Evolutionary conservation across 495 filamentous ascomycete genomes (phyloP).

Genomic region (Trichoderma gamsii): DNA sequence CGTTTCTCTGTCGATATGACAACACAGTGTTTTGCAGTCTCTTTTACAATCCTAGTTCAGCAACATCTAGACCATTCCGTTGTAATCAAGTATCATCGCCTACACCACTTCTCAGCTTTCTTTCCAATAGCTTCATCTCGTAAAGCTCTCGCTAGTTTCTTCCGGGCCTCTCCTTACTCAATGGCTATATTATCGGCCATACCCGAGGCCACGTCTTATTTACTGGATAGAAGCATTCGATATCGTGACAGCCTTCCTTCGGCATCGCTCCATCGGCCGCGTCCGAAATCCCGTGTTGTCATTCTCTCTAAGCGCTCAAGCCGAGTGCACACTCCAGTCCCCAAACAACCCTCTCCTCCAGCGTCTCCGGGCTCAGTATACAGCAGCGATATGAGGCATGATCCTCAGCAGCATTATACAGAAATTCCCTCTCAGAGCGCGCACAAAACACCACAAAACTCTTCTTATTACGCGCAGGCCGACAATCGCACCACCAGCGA

Average conservation of each 20-base stretch:
- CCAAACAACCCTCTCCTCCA: not conserved
- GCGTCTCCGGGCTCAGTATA: not conserved
- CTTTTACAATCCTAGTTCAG: not conserved
- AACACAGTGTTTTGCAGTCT: not conserved
- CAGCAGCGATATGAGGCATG: not conserved
- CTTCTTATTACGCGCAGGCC: not conserved
- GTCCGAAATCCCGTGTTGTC: conserved; percentile 4
- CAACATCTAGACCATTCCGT: not conserved
- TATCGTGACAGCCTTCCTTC: not conserved
- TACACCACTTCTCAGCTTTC: not conserved
- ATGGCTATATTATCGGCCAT: conserved; percentile 7
- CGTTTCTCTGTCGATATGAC: not conserved
- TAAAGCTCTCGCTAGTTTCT: not conserved
- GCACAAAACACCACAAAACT: not conserved
- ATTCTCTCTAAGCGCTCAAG: not conserved
- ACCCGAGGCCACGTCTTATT: not conserved
- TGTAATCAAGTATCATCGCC: not conserved
- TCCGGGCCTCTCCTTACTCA: not conserved
- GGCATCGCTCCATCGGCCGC: not conserved
- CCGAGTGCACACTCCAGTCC: not conserved
- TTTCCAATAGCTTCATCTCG: conserved; percentile 8
- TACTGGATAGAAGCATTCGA: conserved; percentile 4
- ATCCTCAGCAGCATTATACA: not conserved
- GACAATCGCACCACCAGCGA: not conserved
- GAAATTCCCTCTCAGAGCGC: not conserved